Conservation (phyloP, 2,329 filamentous ascomycete genomes). For the Intubia oerlemansii region DNA sequence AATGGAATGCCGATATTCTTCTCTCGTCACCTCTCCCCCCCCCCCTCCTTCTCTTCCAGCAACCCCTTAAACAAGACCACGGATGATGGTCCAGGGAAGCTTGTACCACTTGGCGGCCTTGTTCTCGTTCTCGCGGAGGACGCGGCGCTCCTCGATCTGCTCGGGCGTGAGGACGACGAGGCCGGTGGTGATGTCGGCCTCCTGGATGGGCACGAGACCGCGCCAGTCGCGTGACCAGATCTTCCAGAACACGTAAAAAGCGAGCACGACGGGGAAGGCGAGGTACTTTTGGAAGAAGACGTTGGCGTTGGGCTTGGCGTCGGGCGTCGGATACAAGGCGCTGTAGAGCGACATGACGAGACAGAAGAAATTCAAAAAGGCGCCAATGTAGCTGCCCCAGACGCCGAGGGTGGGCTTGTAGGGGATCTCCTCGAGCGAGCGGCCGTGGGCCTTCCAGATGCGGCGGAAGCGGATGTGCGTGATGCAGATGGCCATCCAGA, state of each 20-base stretch:
- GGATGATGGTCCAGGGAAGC: constrained; percentile 14
- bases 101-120: constrained; percentile 14
- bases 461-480: constrained; percentile 44
- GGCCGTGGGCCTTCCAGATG: constrained; percentile 37
- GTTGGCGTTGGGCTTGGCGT: constrained; percentile 16
- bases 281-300: constrained; percentile 39
- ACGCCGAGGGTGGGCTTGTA: constrained; percentile 31
- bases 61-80: constrained; percentile 14
- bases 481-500: constrained; percentile 48
- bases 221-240: constrained; percentile 29
- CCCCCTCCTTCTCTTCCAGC: no score
- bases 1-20: no score
- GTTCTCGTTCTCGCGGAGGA: no score
- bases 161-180: constrained; percentile 31
- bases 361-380: constrained; percentile 43
- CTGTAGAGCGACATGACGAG: constrained; percentile 54
- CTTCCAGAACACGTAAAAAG: constrained; percentile 46
- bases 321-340: constrained; percentile 27
- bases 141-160: constrained; percentile 13
- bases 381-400: constrained; percentile 46
- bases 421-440: constrained; percentile 24
- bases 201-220: constrained; percentile 30
- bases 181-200: constrained; percentile 42
- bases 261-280: constrained; percentile 31
- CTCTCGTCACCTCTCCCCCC: no score